These are phyloP conservation scores for Suillus plorans DNA, from an alignment of 768 basidiomycete species.

Conservation along the genomic window DNA sequence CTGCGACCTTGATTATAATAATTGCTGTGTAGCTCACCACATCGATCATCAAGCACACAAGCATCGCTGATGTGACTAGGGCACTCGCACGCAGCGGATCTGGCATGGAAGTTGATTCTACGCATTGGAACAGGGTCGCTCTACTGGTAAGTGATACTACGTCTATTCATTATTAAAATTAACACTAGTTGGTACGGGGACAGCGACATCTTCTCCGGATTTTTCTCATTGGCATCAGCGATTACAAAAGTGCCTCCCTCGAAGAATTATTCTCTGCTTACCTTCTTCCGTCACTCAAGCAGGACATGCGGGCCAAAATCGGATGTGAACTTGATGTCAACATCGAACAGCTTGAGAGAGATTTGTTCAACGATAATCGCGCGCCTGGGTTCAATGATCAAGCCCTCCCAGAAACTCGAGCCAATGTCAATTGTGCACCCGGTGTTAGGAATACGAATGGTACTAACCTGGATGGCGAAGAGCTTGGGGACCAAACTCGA, in stretches of 20 bases:
- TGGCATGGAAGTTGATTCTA: slow-evolving; percentile 7
- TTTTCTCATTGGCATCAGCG: no score
- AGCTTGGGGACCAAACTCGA: not conserved
- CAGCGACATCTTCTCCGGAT: no score
- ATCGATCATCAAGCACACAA: slow-evolving; percentile 1
- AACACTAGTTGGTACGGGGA: no score
- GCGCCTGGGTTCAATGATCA: not conserved
- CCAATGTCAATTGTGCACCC: not conserved
- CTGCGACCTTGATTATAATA: no score
- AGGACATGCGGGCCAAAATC: no score
- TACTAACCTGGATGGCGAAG: not conserved
- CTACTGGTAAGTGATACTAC: slow-evolving; percentile 1
- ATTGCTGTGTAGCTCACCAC: not conserved
- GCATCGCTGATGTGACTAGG: not conserved
- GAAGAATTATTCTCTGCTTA: no score
- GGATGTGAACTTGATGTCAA: no score
- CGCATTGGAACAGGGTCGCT: slow-evolving; percentile 6
- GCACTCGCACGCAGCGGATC: not conserved
- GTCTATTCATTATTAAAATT: not conserved
- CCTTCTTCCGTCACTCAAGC: no score
- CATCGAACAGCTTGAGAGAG: not conserved
- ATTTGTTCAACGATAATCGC: not conserved
- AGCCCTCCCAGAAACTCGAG: not conserved
- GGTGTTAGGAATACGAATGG: not conserved
- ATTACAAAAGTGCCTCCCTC: no score